Evolutionary conservation across 345 rosid species (phyloP).

Genomic region (Psidium guajava): DNA sequence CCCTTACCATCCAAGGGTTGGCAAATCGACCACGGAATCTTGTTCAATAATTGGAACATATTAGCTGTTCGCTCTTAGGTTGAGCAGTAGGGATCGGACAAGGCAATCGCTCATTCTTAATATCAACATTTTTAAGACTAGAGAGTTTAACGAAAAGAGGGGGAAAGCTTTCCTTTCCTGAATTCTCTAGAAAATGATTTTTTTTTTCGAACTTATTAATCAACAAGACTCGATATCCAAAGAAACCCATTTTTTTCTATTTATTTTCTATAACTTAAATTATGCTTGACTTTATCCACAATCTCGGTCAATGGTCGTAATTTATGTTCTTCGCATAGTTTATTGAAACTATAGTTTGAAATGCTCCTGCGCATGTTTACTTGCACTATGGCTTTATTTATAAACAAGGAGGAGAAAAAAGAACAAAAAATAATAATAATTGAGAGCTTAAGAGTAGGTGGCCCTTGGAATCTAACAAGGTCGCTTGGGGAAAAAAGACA

Average conservation of each 20-base stretch:
- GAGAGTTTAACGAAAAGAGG: too few species aligned
- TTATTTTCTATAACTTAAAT: neutral
- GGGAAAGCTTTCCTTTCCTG: too few species aligned
- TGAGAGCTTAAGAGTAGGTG: neutral
- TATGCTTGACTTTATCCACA: neutral
- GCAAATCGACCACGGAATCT: too few species aligned
- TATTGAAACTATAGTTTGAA: neutral
- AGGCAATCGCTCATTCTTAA: too few species aligned
- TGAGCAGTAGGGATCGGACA: too few species aligned
- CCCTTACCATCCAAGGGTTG: too few species aligned
- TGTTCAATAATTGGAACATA: too few species aligned
- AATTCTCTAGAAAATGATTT: neutral
- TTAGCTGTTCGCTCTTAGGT: too few species aligned
- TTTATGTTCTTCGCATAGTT: neutral
- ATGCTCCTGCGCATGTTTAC: neutral
- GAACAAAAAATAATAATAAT: neutral
- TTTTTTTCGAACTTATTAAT: neutral
- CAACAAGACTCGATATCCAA: neutral
- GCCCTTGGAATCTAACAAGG: neutral
- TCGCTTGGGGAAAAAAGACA: neutral
- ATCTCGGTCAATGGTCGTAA: neutral
- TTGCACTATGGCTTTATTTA: neutral
- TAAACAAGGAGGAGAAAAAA: neutral
- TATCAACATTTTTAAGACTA: too few species aligned
- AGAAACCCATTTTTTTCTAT: neutral